A percentile compares a stretch with the other conserved stretches of the same genome.
Evolutionary conservation across 2,329 filamentous ascomycete genomes (phyloP).

Genomic region (Fusarium nygamai): DNA sequence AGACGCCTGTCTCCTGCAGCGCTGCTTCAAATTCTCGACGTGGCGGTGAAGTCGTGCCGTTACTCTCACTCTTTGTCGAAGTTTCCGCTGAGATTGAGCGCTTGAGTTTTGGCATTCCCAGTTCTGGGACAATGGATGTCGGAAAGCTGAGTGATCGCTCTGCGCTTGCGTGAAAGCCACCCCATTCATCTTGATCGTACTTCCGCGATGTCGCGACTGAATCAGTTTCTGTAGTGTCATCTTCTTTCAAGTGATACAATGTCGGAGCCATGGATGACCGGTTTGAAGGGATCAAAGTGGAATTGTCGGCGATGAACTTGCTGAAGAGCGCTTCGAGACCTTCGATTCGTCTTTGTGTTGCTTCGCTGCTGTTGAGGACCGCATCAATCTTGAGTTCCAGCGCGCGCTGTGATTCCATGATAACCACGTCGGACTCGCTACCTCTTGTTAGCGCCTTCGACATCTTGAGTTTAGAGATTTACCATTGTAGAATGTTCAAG

Average conservation of each 20-base stretch:
- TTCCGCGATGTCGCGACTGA: background rate
- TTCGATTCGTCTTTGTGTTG: constrained; percentile 4
- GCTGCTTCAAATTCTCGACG: background rate
- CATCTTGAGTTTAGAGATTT: no score
- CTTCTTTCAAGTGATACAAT: background rate
- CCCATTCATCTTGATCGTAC: background rate
- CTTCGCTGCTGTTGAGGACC: background rate
- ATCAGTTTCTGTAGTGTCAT: background rate
- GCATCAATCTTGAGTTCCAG: constrained; percentile 11
- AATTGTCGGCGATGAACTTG: constrained; percentile 13
- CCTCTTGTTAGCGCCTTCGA: background rate
- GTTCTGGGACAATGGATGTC: background rate
- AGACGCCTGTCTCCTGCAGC: background rate
- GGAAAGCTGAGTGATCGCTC: constrained; percentile 15
- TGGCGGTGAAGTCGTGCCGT: background rate
- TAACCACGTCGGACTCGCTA: constrained; percentile 14
- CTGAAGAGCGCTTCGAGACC: constrained; percentile 10
- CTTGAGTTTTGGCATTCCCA: background rate
- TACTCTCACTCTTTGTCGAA: background rate
- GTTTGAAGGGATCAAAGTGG: background rate
- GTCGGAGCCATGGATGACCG: constrained; percentile 3
- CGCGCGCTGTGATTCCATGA: constrained; percentile 9
- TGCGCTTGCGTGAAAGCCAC: background rate
- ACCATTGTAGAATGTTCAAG: constrained; percentile 18
- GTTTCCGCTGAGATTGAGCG: constrained; percentile 9